Percentiles rank a stretch among this genome's conserved stretches.
These are phyloP conservation scores for Phytophthora megakarya DNA, from an alignment of 352 stramenopile species.

Conservation along the genomic window DNA sequence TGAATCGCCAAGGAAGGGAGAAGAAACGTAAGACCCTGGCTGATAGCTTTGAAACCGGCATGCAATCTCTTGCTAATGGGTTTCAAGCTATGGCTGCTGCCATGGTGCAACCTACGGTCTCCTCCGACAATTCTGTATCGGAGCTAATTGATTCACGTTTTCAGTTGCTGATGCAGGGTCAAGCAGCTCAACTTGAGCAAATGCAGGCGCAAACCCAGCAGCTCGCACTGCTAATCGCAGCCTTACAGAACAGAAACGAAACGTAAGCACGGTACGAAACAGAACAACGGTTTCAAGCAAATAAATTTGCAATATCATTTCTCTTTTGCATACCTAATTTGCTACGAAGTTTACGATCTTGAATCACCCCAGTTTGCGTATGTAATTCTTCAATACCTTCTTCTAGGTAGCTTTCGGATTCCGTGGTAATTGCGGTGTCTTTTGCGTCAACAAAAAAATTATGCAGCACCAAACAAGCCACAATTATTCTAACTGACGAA, in stretches of 20 bases:
- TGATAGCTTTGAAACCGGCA: constrained; percentile 6
- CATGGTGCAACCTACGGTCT: background rate
- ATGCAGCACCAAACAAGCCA: constrained; percentile 13
- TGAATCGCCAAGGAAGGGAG: no score
- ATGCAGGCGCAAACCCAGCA: constrained; percentile 13
- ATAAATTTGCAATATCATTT: constrained; percentile 16
- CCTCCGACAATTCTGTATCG: no score
- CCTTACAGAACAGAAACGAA: background rate
- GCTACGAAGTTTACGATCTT: background rate
- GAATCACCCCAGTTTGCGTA: no score
- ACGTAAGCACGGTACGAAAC: no score
- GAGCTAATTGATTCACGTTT: constrained; percentile 10
- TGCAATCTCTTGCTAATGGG: constrained; percentile 11
- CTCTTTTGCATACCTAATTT: constrained; percentile 9
- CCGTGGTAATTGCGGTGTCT: no score
- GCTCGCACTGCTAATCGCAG: background rate
- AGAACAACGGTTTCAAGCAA: no score
- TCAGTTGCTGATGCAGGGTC: constrained; percentile 5
- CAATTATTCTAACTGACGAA: background rate
- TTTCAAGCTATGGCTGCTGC: constrained; percentile 11
- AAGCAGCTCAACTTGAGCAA: constrained; percentile 3
- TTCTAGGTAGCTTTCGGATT: no score
- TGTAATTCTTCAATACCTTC: no score
- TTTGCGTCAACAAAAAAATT: constrained; percentile 17
- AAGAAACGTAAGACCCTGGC: constrained; percentile 8